Percentiles rank a stretch among this genome's conserved stretches.
These are phyloP conservation scores for Phytophthora pinifolia DNA, from an alignment of 352 stramenopile genomes.

Conservation along the genomic window DNA sequence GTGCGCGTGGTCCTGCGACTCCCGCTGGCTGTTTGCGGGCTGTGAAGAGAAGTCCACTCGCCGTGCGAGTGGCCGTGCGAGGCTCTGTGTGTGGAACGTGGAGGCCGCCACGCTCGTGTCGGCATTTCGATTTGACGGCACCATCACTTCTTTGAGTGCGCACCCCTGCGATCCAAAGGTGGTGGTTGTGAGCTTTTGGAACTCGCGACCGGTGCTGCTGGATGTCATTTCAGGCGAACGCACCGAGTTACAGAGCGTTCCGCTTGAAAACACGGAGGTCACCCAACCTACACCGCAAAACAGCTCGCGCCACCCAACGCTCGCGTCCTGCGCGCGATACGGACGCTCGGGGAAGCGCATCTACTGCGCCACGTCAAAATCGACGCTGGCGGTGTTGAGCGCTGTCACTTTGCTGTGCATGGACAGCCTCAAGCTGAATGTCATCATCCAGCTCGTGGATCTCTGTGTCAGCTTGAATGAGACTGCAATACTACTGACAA, in stretches of 20 bases:
- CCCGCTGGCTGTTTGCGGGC: slow-evolving; percentile 52
- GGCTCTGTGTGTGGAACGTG: slow-evolving; percentile 73
- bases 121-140: slow-evolving; percentile 57
- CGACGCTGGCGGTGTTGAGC: slow-evolving; percentile 60
- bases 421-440: slow-evolving; percentile 44
- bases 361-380: slow-evolving; percentile 73
- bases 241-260: slow-evolving; percentile 33
- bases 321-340: slow-evolving; percentile 56
- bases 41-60: slow-evolving; percentile 72
- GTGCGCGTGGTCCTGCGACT: slow-evolving; percentile 71
- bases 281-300: slow-evolving; percentile 43
- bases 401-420: slow-evolving; percentile 49
- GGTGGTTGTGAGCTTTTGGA: slow-evolving; percentile 61
- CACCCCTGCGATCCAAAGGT: slow-evolving; percentile 58
- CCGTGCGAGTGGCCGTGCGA: slow-evolving; percentile 43
- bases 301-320: slow-evolving; percentile 56
- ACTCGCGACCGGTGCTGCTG: slow-evolving; percentile 51
- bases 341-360: slow-evolving; percentile 52
- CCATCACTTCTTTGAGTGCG: slow-evolving; percentile 54
- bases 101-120: slow-evolving; percentile 53
- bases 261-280: slow-evolving; percentile 53
- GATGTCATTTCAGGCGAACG: slow-evolving; percentile 43
- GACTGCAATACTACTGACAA: slow-evolving; percentile 58
- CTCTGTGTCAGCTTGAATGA: slow-evolving; percentile 54
- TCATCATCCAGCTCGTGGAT: slow-evolving; percentile 73